phyloP scores from a whole-genome alignment of 768 basidiomycete genomes.

The Termitomyces sp. region DNA sequence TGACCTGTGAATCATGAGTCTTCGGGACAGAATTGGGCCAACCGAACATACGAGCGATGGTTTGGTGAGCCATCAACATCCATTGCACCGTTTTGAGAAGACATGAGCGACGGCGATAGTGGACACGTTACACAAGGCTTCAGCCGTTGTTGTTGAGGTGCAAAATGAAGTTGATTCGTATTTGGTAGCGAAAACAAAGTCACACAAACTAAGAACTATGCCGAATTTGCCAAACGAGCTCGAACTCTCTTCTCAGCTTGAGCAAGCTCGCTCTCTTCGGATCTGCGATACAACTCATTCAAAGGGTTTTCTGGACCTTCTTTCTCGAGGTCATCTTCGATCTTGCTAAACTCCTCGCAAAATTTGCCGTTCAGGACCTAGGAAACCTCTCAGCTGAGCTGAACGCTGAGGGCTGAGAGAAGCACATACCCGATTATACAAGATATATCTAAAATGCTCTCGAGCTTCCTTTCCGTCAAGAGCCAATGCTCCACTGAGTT shows the following conservation, averaged over 20 bases:
- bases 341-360: conserved; percentile 47
- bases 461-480: conserved; percentile 49
- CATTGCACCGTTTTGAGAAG: conserved; percentile 54
- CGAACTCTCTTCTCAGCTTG: conserved; percentile 61
- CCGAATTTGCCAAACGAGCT: conserved; percentile 39
- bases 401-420: neutral
- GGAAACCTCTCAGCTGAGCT: neutral
- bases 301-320: conserved; percentile 53
- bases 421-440: conserved; percentile 48
- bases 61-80: conserved; percentile 60
- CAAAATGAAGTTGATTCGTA: conserved; percentile 13
- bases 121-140: neutral
- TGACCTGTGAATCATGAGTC: conserved; percentile 35
- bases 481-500: conserved; percentile 52
- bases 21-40: neutral
- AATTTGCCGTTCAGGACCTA: conserved; percentile 62
- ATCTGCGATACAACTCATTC: conserved; percentile 47
- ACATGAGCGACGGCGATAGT: conserved; percentile 27
- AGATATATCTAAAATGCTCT: conserved; percentile 54
- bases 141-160: neutral
- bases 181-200: conserved; percentile 11
- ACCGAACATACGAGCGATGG: conserved; percentile 52
- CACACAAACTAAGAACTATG: conserved; percentile 9
- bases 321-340: conserved; percentile 55
- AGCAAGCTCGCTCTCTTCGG: conserved; percentile 49